These are phyloP conservation scores for Microcyclospora tardicrescens DNA, from an alignment of 2,329 filamentous ascomycete genomes.

Conservation along the genomic window DNA sequence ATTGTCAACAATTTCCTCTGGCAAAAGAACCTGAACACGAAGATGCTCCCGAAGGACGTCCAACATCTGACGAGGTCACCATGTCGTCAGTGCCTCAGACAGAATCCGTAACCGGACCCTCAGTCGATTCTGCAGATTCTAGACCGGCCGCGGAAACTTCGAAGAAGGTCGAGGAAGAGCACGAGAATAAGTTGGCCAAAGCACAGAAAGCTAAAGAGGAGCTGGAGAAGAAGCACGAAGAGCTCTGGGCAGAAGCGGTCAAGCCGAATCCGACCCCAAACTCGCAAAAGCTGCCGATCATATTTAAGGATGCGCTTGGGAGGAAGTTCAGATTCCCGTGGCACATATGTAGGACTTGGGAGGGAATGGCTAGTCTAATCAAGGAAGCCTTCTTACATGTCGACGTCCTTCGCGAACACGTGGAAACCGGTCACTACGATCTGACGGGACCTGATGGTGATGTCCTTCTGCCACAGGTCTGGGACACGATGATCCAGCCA, in stretches of 20 bases:
- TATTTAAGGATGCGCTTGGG: constrained; percentile 83
- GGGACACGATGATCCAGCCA: too few relatives aligned
- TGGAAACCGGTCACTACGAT: too few relatives aligned
- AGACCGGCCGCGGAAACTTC: constrained; percentile 39
- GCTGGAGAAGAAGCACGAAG: constrained; percentile 37
- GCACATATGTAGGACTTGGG: constrained; percentile 59
- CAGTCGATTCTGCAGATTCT: too few relatives aligned
- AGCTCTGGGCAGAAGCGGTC: constrained; percentile 33
- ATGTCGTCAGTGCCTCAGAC: too few relatives aligned
- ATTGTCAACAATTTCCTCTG: too few relatives aligned
- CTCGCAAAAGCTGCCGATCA: constrained; percentile 59
- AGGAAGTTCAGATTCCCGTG: constrained; percentile 89
- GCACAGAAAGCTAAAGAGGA: constrained; percentile 39
- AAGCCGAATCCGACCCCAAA: constrained; percentile 37
- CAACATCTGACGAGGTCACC: too few relatives aligned
- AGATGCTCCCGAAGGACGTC: too few relatives aligned
- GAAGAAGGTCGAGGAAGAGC: constrained; percentile 30
- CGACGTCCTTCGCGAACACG: constrained; percentile 8
- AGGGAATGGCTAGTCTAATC: constrained; percentile 22
- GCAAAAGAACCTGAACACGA: too few relatives aligned
- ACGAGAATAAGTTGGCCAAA: constrained; percentile 42
- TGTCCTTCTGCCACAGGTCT: too few relatives aligned
- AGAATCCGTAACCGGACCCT: too few relatives aligned
- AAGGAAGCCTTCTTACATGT: too few relatives aligned
- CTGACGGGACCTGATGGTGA: too few relatives aligned